phyloP scores from a whole-genome alignment of 495 filamentous ascomycete genomes.

The Neurospora sp. region DNA sequence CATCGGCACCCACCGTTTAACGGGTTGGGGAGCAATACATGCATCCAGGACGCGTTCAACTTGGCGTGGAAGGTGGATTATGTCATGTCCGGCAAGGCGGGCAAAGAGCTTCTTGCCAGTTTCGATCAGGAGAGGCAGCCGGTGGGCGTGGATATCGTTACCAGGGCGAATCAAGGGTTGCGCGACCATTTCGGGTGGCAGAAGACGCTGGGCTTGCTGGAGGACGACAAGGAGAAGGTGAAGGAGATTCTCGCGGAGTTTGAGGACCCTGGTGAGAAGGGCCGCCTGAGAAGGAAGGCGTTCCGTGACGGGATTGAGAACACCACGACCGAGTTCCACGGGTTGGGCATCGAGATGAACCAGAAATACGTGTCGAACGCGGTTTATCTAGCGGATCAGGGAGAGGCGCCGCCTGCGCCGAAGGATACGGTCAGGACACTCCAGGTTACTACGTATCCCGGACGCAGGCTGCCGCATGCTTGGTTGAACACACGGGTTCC shows the following conservation, averaged over 20 bases:
- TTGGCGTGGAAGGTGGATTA: conserved; percentile 40
- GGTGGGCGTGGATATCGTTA: conserved; percentile 28
- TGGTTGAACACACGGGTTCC: conserved; percentile 28
- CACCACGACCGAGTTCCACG: conserved; percentile 27
- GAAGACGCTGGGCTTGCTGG: conserved; percentile 25
- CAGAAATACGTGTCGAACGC: conserved; percentile 27
- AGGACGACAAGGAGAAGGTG: conserved; percentile 16
- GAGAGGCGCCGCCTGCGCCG: conserved; percentile 7
- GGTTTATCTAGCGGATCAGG: conserved; percentile 18
- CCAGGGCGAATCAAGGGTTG: conserved; percentile 30
- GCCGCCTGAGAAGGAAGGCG: conserved; percentile 9
- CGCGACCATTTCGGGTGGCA: conserved; percentile 25
- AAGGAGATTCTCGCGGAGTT: conserved; percentile 17
- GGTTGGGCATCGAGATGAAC: conserved; percentile 31
- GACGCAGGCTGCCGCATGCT: conserved; percentile 29
- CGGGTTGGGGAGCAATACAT: conserved; percentile 40
- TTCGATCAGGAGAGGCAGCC: conserved; percentile 34
- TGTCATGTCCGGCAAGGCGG: conserved; percentile 27
- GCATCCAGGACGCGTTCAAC: conserved; percentile 41
- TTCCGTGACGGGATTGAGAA: conserved; percentile 23
- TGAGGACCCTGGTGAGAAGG: conserved; percentile 17
- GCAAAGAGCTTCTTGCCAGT: conserved; percentile 17
- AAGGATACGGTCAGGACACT: conserved; percentile 12
- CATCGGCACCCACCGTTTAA: conserved; percentile 40
- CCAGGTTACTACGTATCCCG: conserved; percentile 24